phyloP scores from a whole-genome alignment of 495 filamentous ascomycete genomes.

The Poronia punctata region DNA sequence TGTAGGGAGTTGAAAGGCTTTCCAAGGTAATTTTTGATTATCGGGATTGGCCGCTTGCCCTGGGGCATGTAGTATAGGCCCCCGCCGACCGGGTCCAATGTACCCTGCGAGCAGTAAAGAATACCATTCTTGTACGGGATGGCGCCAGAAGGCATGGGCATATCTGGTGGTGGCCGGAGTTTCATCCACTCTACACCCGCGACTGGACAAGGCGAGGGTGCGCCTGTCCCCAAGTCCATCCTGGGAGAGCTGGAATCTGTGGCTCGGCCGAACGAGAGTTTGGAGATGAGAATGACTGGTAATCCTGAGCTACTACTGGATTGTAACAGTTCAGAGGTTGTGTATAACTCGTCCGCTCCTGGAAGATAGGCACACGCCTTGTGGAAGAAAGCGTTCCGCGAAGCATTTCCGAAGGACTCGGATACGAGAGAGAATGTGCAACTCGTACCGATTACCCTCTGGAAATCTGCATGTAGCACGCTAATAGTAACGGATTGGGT shows the following conservation, averaged over 20 bases:
- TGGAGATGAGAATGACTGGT: constrained; percentile 36
- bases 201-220: constrained; percentile 3
- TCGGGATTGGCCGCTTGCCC: constrained; percentile 26
- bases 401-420: constrained; percentile 24
- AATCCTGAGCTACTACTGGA: constrained; percentile 30
- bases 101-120: constrained; percentile 50
- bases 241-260: constrained; percentile 6
- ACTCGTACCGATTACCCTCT: constrained; percentile 9
- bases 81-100: constrained; percentile 28
- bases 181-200: constrained; percentile 34
- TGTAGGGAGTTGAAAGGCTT: constrained; percentile 43
- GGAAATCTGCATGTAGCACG: constrained; percentile 19
- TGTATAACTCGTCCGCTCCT: constrained; percentile 42
- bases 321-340: constrained; percentile 49
- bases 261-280: constrained; percentile 24
- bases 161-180: constrained; percentile 33
- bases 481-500: constrained; percentile 12
- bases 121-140: constrained; percentile 21
- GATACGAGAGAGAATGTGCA: constrained; percentile 30
- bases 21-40: constrained; percentile 36
- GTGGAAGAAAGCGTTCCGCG: constrained; percentile 48
- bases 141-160: constrained; percentile 51
- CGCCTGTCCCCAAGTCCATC: background rate
- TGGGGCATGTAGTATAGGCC: constrained; percentile 46
- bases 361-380: constrained; percentile 49